Base-by-base conservation (phyloP, 768 basidiomycete genomes). In the Cystobasidium tubakii region DNA sequence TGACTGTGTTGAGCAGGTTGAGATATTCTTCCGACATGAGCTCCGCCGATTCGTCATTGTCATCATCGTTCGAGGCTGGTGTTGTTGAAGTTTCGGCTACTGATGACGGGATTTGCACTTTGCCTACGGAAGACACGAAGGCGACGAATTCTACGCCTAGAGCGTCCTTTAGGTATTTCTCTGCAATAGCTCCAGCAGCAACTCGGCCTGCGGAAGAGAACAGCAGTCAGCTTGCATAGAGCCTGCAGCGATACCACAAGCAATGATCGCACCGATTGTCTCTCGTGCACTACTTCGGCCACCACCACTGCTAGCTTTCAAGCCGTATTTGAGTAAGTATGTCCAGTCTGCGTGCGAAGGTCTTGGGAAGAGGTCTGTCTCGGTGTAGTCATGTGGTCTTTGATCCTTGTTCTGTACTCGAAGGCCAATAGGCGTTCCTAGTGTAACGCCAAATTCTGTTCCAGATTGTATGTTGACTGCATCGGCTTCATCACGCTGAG, bases 291-390 rank as follows among this genome's bases (percentile, higher is more conserved):
- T 91, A 78, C 90, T 91, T 23, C 96, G 85, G 6, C 96, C 96
- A 60, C 96, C 96, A 43, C 96, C 96, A 74, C 90, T 91, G 84
- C 91, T 92, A 0, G 96, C 96, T 84, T 98, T 98, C 81, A 98
- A 82, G 34, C 93, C 93, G 80, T 98, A 99, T 79, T 99, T 99
- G 78, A 92, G 88, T 73, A 98, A 87, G 82, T 99, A 99, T 19
- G 96, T 99, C 81, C 89, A 96, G 81, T 99, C 96, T 15, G 96
- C 96, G 79, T 99, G 96, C 76, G 90, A 92, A 33, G 96, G 96
- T 25, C 96, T 89, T 36, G 96, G 96, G 84, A 92, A 99, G 66
- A 93, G 83, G 80, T 99, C 96, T 0, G 96, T 98, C 84, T 98
- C 96, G 76, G 93, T 88, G 82, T 99, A 99, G 82, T 99, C 96